Base-by-base conservation (phyloP, 2,329 filamentous ascomycete species). In the Herpotrichia juniperi region DNA sequence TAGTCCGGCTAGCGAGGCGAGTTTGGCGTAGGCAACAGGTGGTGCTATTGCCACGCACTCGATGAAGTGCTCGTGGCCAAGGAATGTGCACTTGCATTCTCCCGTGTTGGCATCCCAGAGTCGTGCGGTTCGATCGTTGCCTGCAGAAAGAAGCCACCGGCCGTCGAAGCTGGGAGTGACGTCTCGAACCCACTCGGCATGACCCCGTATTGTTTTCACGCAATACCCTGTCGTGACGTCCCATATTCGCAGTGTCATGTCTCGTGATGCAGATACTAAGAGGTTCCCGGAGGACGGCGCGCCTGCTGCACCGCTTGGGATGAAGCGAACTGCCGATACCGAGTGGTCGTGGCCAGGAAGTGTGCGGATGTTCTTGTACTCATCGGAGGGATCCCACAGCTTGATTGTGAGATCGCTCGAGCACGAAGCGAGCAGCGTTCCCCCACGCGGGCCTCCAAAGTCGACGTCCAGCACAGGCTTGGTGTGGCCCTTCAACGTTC, bases 361-460 rank as follows among this genome's bases (percentile, higher is more conserved):
- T 1, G 93, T 97, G 46, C 92, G 85, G 50, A 96, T 96, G 68
- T 96, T 97, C 73, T 96, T 96, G 78, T 97, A 97, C 53, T 94
- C 90, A 69, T 96, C 89, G 37, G 86, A 84, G 1, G 93, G 93
- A 62, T 97, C 91, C 93, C 93, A 97, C 21, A 97, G 79, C 74
- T 96, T 96, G 76, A 97, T 96, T 2, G 91, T 96, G 39, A 97
- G 77, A 73, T 97, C 93, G 43, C 88, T 92, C 42, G 87, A 92
- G 78, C 91, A 96, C 7, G 89, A 93, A 31, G 88, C 91, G 58
- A 96, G 81, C 21, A 96, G 80, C 3, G 88, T 91, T 26, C 86
- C 88, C 35, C 90, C 89, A 67, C 89, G 82, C 1, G 91, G 91
- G 0, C 93, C 93, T 31, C 93, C 93, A 75, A 90, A 97, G 67